These are phyloP conservation scores for Tuber calosporum DNA, from an alignment of 495 filamentous ascomycete genomes.

Conservation along the genomic window DNA sequence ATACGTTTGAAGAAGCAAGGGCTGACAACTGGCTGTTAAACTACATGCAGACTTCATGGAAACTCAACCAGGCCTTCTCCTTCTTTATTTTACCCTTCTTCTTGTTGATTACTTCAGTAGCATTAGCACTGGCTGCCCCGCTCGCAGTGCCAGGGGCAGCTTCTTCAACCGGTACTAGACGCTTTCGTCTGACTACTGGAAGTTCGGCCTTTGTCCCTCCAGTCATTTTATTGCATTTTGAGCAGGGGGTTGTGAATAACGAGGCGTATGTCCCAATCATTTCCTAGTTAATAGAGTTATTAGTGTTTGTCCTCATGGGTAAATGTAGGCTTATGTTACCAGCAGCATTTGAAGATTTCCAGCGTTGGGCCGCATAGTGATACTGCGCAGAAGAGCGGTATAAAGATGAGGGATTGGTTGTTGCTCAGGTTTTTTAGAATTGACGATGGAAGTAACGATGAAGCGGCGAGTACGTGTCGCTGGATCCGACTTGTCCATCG, in stretches of 20 bases:
- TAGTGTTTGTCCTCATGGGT: conserved; percentile 5
- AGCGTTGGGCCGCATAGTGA: conserved; percentile 30
- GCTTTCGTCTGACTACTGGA: conserved; percentile 31
- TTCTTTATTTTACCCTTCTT: conserved; percentile 28
- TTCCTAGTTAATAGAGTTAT: conserved; percentile 18
- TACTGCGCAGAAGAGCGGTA: conserved; percentile 29
- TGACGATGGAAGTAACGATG: conserved; percentile 36
- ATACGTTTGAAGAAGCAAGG: neutral
- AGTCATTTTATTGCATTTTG: conserved; percentile 37
- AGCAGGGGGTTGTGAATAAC: conserved; percentile 29
- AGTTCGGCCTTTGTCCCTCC: conserved; percentile 34
- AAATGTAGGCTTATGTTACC: conserved; percentile 5
- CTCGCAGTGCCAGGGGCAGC: neutral
- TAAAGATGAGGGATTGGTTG: conserved; percentile 30
- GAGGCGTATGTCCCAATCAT: conserved; percentile 33
- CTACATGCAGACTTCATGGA: conserved; percentile 36
- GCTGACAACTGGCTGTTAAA: neutral
- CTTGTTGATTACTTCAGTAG: conserved; percentile 8
- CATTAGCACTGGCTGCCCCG: neutral
- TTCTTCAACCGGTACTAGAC: conserved; percentile 25
- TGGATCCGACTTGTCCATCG: conserved; percentile 20
- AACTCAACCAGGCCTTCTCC: conserved; percentile 33
- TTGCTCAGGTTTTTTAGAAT: conserved; percentile 29
- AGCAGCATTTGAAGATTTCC: conserved; percentile 38
- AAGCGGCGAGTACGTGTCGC: conserved; percentile 31